phyloP scores from a whole-genome alignment of 441 rosid genomes.

The Pelargonium cotyledonis region DNA sequence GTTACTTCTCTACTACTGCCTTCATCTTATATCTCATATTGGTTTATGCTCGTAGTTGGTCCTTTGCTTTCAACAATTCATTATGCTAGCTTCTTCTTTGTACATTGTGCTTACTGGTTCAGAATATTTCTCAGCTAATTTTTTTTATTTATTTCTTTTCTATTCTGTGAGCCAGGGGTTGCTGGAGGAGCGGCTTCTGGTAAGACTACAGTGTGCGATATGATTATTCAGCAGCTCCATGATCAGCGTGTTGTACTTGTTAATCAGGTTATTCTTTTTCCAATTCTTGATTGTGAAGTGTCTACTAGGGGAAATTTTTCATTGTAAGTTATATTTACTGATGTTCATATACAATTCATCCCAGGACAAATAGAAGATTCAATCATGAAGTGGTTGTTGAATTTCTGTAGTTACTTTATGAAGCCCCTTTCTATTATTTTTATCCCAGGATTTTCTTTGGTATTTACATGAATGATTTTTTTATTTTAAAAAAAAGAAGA shows the following conservation, averaged over 20 bases:
- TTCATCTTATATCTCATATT: neutral
- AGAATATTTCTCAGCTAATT: neutral
- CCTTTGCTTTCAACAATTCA: neutral
- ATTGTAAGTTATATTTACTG: neutral
- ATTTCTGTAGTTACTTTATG: neutral
- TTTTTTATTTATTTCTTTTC: constrained; percentile 12
- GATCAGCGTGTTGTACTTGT: constrained; percentile 98
- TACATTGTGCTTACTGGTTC: neutral
- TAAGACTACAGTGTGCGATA: constrained; percentile 95
- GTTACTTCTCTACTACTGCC: neutral
- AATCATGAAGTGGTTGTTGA: neutral
- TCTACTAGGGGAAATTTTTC: constrained; percentile 2
- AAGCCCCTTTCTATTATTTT: neutral
- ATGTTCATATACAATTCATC: neutral
- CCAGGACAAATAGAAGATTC: neutral
- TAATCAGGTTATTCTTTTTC: constrained; percentile 52
- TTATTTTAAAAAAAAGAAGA: too few relatives aligned
- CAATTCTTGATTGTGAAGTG: neutral
- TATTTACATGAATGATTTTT: neutral
- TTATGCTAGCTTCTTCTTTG: neutral
- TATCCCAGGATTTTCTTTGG: neutral
- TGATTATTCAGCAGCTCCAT: constrained; percentile 98
- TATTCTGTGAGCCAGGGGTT: constrained; percentile 48
- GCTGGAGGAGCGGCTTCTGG: constrained; percentile 99
- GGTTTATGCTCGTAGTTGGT: neutral